A percentile compares a stretch with the other conserved stretches of the same genome.
Evolutionary conservation across 441 rosid species (phyloP).

Genomic region (Corymbia citriodora): DNA sequence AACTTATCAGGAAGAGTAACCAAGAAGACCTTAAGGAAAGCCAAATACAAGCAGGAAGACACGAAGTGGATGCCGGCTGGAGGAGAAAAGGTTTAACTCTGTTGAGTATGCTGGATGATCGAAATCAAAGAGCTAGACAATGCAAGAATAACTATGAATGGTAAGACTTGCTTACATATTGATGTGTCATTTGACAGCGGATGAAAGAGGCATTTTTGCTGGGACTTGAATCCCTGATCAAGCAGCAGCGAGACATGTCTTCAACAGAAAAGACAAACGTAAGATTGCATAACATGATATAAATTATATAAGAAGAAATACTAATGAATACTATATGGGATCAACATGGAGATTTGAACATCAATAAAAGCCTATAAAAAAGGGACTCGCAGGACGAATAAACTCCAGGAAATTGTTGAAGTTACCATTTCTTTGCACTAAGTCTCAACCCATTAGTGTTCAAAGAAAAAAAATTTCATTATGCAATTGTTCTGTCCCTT

Average conservation of each 20-base stretch:
- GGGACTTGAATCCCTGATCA: conserved; percentile 65
- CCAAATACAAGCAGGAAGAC: not conserved
- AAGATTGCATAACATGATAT: not conserved
- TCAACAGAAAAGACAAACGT: conserved; percentile 12
- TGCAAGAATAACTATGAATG: not conserved
- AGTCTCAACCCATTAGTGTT: not conserved
- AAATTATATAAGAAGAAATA: not conserved
- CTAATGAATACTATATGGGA: not conserved
- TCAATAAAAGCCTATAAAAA: not conserved
- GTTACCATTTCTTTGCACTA: not conserved
- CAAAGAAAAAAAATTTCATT: not conserved
- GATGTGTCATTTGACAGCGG: conserved; percentile 80
- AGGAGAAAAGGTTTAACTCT: not conserved
- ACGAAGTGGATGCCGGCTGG: not conserved
- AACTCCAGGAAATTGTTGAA: not conserved
- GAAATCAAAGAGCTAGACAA: not conserved
- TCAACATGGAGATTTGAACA: not conserved
- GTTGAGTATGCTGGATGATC: not conserved
- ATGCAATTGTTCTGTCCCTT: not conserved
- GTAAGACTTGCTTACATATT: conserved; percentile 41
- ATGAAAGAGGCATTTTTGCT: conserved; percentile 70
- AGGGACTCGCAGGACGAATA: not conserved
- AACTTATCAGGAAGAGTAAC: not conserved
- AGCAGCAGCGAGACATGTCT: conserved; percentile 75
- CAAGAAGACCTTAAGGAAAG: not conserved